Evolutionary conservation across 2,329 filamentous ascomycete species (phyloP), one percentile per base, ranked within the genome.

Genomic region (Myriangium duriaei): DNA sequence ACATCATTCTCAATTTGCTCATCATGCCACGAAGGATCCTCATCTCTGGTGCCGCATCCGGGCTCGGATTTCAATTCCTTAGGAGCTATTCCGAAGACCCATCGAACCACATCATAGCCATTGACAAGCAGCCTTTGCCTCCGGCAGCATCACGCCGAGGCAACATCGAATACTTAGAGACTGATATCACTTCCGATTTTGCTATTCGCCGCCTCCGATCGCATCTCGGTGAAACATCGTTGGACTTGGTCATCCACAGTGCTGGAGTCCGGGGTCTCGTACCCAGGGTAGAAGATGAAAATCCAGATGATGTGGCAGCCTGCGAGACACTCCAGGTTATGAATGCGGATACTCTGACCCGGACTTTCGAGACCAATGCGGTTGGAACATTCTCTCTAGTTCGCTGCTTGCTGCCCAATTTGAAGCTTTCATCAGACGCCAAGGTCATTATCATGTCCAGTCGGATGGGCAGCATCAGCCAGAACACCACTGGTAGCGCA

Each of bases 221-320:
- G 3, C 1, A 21, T 1, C 15, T 60, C 5, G 18, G 42, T 9
- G 39, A 32, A 12, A 43, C 26, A 1, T 51, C 52, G 0, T 55
- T 68, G 30, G 49, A 56, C 34, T 49, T 65, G 1, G 29, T 67
- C 7, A 51, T 68, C 29, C 64, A 68, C 52, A 56, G 53, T 40
- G 62, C 62, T 5, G 64, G 64, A 4, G 52, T 66, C 31, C 55
- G 64, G 5, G 64, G 64, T 5, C 55, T 68, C 1, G 62, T 65
- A 0, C 52, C 56, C 1, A 17, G 34, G 1, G 42, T 58, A 5
- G 47, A 51, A 17, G 11, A 40, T 7, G 18, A 48, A 13, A 38
- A 49, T 2, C 53, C 52, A 1, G 47, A 51, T 13, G 49, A 62
- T 39, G 59, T 64, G 4, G 52, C 56, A 1, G 57, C 55, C 0